Conservation (phyloP, 2,329 filamentous ascomycete genomes). For the Cadophora sp. region DNA sequence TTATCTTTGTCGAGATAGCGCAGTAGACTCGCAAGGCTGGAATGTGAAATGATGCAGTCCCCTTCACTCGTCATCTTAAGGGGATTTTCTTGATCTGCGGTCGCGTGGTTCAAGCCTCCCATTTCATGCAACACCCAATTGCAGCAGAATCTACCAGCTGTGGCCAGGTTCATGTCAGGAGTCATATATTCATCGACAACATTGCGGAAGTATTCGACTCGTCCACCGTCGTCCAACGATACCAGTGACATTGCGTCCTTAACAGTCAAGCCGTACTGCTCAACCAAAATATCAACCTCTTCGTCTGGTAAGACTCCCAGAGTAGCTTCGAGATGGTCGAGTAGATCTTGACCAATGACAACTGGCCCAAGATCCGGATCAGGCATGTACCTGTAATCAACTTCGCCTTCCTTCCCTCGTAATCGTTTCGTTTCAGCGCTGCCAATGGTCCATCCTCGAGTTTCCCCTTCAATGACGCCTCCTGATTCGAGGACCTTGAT, state of each 20-base stretch:
- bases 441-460: constrained; percentile 89
- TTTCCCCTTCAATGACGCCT: constrained; percentile 81
- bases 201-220: constrained; percentile 82
- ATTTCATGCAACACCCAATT: constrained; percentile 81
- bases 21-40: constrained; percentile 51
- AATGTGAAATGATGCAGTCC: constrained; percentile 35
- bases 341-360: constrained; percentile 73
- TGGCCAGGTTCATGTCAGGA: constrained; percentile 19
- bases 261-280: constrained; percentile 70
- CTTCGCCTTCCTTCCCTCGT: constrained; percentile 93
- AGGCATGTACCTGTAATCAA: constrained; percentile 98
- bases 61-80: constrained; percentile 37
- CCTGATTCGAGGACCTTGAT: constrained; percentile 80
- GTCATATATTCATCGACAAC: constrained; percentile 55
- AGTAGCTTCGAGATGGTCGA: constrained; percentile 65
- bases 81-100: constrained; percentile 36
- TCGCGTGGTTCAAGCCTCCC: constrained; percentile 67
- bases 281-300: constrained; percentile 67
- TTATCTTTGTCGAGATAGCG: constrained; percentile 49
- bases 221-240: constrained; percentile 76
- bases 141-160: constrained; percentile 55
- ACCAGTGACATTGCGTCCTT: constrained; percentile 87
- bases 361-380: constrained; percentile 89
- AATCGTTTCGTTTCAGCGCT: constrained; percentile 81
- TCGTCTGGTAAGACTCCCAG: constrained; percentile 77